Evolutionary conservation across 1,139 yeast genomes (phyloP).

Genomic region (Suhomyces coccinellae): DNA sequence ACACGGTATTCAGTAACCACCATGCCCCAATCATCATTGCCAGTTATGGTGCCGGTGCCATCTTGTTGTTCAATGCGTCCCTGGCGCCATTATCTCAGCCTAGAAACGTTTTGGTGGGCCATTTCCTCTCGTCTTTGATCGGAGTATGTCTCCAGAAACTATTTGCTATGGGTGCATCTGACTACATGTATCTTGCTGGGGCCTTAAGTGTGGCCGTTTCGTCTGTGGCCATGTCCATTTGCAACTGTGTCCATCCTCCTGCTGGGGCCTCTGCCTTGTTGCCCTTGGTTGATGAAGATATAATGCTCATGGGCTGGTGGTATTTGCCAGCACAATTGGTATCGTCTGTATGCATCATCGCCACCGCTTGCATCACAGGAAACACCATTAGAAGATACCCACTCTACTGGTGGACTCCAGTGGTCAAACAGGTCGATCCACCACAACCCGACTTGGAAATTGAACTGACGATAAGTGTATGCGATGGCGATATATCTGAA

Average conservation of each 20-base stretch:
- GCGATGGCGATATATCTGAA: background rate
- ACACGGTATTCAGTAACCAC: constrained; percentile 43
- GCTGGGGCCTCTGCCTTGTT: constrained; percentile 72
- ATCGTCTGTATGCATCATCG: constrained; percentile 49
- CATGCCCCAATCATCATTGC: constrained; percentile 60
- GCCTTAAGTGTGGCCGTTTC: constrained; percentile 60
- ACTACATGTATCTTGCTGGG: constrained; percentile 60
- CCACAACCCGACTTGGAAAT: background rate
- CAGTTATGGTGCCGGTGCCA: constrained; percentile 66
- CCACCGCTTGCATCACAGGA: constrained; percentile 56
- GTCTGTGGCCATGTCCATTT: constrained; percentile 56
- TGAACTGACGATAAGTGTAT: background rate
- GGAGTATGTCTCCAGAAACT: constrained; percentile 60
- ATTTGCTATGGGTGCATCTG: constrained; percentile 42
- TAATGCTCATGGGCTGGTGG: constrained; percentile 66
- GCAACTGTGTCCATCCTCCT: constrained; percentile 69
- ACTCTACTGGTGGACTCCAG: constrained; percentile 62
- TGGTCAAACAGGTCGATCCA: constrained; percentile 8
- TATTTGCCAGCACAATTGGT: constrained; percentile 59
- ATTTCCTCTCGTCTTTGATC: constrained; percentile 51
- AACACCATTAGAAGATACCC: constrained; percentile 60
- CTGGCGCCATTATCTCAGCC: constrained; percentile 70
- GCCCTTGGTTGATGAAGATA: constrained; percentile 51
- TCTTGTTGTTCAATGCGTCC: constrained; percentile 57
- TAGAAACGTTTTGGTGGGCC: constrained; percentile 58